Evolutionary conservation across 257 asterid species (phyloP), one percentile per base, ranked within the genome.

Genomic region (Ehretia macrophylla): DNA sequence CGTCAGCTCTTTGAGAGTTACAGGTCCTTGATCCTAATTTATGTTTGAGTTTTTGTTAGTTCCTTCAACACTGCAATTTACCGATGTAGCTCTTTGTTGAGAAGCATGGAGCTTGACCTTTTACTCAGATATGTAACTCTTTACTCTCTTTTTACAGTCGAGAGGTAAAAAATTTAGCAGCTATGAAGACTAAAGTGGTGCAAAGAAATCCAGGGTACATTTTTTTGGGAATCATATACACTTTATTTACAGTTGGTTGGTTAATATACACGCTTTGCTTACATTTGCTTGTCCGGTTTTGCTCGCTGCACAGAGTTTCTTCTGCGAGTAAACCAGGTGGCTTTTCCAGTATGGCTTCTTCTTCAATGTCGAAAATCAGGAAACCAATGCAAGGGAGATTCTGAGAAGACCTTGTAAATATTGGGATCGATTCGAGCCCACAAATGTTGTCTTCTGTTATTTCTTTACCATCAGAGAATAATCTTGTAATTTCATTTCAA

Each of bases 161-260:
- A 17, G 98, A 91, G 81, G 79, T 83, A 0, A 84, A 83, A 74
- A 91, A 87, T 67, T 23, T 78, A 62, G 94, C 89, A 1, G 86
- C 89, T 14, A 72, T 81, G 82, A 87, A 73, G 78, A 83, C 55
- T 55, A 87, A 75, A 67, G 68, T 67, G 58, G 76, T 80, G 56
- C 89, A 77, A 45, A 80, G 71, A 69, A 77, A 39, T 57, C 49
- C 17, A 14, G 78, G 86, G 96, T 87, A 82, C 51, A 45, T 5
- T 38, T 63, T 37, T 38, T 35, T 23, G 1, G 10, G 17, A 6
- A 49, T 57, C 58, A 23, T 23, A 56, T 21, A 14, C 32, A 38
- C 47, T 17, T 45, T 47, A 22, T 53, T 14, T 21, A n/a, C 16
- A n/a, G 40, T 5, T n/a, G n/a, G n/a, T n/a, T n/a, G n/a, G n/a